Base-by-base conservation (phyloP, 371 early-diverging fungal species). In the Apophysomyces sp. region DNA sequence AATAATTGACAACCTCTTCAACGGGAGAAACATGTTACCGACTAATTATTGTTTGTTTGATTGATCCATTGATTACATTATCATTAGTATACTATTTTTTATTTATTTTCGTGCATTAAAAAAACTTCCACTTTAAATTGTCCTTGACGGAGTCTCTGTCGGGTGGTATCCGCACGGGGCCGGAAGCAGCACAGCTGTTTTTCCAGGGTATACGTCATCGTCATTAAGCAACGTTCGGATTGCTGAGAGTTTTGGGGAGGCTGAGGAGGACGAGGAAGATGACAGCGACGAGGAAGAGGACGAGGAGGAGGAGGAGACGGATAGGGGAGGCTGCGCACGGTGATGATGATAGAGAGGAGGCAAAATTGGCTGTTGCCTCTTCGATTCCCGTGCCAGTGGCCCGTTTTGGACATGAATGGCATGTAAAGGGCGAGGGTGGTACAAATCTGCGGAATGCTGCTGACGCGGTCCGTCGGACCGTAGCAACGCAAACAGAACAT, bases 191-290 rank as follows among this genome's bases (percentile, higher is more conserved):
- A 21, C 21, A 21, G 49, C 21, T 16, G 49, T 21, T 21, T 44
- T 44, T 21, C 49, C 21, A 44, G 49, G 49, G 49, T 44, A 44
- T 44, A 44, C 52, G 24, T 64, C 71, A 18, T 63, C 65, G 21
- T 67, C 65, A 58, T 74, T 74, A 21, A 74, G 63, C 39, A 74
- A 57, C 15, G 66, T 69, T 40, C 69, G 72, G 39, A 74, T 74
- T 1, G 75, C 63, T 9, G 72, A 62, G 6, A 68, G 55, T 36
- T 68, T 71, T 4, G 66, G 65, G 12, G 68, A 68, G 15, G 60
- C 24, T 30, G 66, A 66, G 16, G 67, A 65, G 12, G 68, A 52
- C 24, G 69, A 68, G 18, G 72, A 71, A 32, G 69, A 41, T n/a
- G 71, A 52, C 24, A 67, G 66, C n/a, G 72, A 71, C 24, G 67